phyloP scores from a whole-genome alignment of 768 basidiomycete species.

The Thelephora aurantiotincta region DNA sequence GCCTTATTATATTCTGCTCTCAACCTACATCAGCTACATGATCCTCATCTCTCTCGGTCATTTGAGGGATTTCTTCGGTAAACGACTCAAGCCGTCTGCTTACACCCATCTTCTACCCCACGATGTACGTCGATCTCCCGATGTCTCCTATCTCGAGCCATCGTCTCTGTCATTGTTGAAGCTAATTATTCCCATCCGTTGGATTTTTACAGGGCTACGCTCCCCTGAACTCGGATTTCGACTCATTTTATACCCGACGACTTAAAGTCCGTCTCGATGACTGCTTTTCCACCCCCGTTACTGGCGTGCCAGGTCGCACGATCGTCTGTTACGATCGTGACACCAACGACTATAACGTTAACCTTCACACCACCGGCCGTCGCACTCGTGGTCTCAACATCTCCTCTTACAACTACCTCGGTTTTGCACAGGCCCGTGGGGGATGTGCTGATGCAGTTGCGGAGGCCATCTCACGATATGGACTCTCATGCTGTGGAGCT shows the following conservation, averaged over 20 bases:
- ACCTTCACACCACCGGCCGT: constrained; percentile 62
- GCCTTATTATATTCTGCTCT: constrained; percentile 82
- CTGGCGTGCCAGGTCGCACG: constrained; percentile 91
- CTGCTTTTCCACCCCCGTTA: constrained; percentile 85
- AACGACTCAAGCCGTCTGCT: constrained; percentile 49
- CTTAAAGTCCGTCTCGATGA: constrained; percentile 92
- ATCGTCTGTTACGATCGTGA: constrained; percentile 75
- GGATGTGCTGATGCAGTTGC: constrained; percentile 93
- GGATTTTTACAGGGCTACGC: constrained; percentile 66
- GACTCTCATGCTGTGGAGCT: constrained; percentile 61
- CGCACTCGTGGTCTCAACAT: constrained; percentile 88
- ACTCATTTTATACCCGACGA: constrained; percentile 97
- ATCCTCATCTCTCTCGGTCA: constrained; percentile 88
- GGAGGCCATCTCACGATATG: constrained; percentile 67
- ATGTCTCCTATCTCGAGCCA: constrained; percentile 1
- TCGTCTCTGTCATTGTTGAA: constrained; percentile 4
- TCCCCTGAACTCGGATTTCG: constrained; percentile 93
- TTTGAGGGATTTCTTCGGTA: constrained; percentile 89
- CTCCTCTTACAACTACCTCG: constrained; percentile 98
- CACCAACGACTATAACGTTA: constrained; percentile 70
- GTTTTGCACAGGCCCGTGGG: constrained; percentile 88
- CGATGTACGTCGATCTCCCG: constrained; percentile 42
- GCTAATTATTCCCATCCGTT: not conserved
- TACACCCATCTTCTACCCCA: constrained; percentile 77
- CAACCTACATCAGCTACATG: constrained; percentile 89